Percentiles rank a stretch among this genome's conserved stretches.
phyloP scores from a whole-genome alignment of 257 asterid species.

The Solanum piurae region DNA sequence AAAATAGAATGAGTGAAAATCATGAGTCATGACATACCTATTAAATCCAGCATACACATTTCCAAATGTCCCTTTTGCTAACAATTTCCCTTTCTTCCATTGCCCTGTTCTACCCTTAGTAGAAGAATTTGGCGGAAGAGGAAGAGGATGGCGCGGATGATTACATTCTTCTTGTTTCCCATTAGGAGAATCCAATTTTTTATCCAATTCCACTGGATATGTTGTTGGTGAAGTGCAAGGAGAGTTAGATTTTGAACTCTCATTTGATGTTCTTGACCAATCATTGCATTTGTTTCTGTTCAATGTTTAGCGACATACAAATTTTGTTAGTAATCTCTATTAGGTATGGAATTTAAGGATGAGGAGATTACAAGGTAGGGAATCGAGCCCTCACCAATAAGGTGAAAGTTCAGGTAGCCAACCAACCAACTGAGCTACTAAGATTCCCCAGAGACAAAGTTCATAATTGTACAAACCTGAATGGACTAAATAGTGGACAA shows the following conservation, averaged over 20 bases:
- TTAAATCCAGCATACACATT: constrained; percentile 58
- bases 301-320: neutral
- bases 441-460: neutral
- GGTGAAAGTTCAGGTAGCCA: neutral
- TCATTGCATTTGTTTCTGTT: neutral
- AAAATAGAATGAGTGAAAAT: neutral
- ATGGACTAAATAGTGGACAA: neutral
- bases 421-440: neutral
- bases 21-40: constrained; percentile 23
- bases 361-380: neutral
- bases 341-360: no score
- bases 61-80: constrained; percentile 67
- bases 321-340: neutral
- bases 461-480: neutral
- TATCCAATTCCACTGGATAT: neutral
- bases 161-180: neutral
- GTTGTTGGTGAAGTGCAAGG: constrained; percentile 2
- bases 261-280: neutral
- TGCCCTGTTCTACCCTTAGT: neutral
- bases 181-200: neutral
- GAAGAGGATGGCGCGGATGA: constrained; percentile 10
- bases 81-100: constrained; percentile 61
- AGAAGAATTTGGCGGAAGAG: constrained; percentile 11
- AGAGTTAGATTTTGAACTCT: neutral
- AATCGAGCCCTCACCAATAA: neutral